These are phyloP conservation scores for Xylaria sp. DNA, from an alignment of 2,329 filamentous ascomycete genomes.

Conservation along the genomic window DNA sequence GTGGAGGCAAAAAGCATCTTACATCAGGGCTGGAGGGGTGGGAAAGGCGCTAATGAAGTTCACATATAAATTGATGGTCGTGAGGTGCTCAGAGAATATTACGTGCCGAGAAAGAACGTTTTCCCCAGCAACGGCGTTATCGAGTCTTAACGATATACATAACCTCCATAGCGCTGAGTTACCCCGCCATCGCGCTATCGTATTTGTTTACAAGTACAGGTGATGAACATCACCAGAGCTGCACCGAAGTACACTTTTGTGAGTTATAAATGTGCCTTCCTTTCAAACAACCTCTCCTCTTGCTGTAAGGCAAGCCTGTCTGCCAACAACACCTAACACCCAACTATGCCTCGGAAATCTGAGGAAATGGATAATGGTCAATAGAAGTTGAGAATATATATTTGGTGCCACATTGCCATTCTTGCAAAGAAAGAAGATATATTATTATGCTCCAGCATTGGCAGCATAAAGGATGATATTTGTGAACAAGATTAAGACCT, in stretches of 20 bases:
- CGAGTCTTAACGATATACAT: not conserved
- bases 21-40: not conserved
- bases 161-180: not conserved
- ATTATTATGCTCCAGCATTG: not conserved
- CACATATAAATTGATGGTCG: not conserved
- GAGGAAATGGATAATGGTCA: not conserved
- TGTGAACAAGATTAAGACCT: not conserved
- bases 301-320: not conserved
- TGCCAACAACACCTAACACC: not conserved
- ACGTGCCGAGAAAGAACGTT: not conserved
- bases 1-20: not conserved
- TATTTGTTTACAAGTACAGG: not conserved
- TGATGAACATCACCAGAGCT: not conserved
- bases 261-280: not conserved
- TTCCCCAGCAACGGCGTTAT: constrained; percentile 6
- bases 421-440: not conserved
- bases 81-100: not conserved
- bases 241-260: not conserved
- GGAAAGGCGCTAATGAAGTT: not conserved
- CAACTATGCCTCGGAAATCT: not conserved
- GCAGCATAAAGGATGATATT: not conserved
- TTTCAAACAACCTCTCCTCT: not conserved
- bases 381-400: not conserved
- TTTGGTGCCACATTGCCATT: not conserved
- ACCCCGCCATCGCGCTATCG: not conserved